Conservation (phyloP, 495 filamentous ascomycete species). For the Penicillium pancosmium region DNA sequence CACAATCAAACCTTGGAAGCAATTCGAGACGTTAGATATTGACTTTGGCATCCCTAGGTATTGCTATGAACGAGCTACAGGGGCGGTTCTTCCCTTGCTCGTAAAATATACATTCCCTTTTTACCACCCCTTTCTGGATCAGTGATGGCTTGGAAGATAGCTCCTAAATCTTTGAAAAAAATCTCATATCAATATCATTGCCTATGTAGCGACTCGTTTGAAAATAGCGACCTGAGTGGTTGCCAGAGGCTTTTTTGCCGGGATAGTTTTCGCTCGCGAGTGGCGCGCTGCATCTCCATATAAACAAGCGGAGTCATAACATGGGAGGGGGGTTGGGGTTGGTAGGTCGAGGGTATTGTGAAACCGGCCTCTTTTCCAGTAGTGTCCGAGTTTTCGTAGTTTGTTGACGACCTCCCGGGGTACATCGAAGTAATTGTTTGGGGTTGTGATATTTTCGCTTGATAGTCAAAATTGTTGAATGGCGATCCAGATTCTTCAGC, state of each 20-base stretch:
- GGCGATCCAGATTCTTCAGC: not conserved
- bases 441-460: not conserved
- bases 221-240: conserved; percentile 16
- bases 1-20: no score
- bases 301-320: conserved; percentile 21
- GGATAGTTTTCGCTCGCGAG: conserved; percentile 13
- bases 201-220: not conserved
- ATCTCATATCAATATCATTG: not conserved
- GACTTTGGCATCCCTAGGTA: no score
- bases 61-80: no score
- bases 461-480: not conserved
- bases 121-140: no score
- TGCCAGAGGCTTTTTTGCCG: conserved; percentile 8
- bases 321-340: conserved; percentile 15
- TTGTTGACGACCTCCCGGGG: not conserved
- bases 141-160: not conserved
- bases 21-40: no score
- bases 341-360: not conserved
- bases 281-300: conserved; percentile 19
- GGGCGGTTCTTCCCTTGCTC: no score
- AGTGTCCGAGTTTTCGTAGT: not conserved
- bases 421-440: not conserved
- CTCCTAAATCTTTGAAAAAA: not conserved
- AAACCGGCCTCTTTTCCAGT: not conserved
- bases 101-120: no score